Percentiles rank a stretch among this genome's conserved stretches.
Conservation (phyloP, 106 monocot genomes). For the Allium sativum region DNA sequence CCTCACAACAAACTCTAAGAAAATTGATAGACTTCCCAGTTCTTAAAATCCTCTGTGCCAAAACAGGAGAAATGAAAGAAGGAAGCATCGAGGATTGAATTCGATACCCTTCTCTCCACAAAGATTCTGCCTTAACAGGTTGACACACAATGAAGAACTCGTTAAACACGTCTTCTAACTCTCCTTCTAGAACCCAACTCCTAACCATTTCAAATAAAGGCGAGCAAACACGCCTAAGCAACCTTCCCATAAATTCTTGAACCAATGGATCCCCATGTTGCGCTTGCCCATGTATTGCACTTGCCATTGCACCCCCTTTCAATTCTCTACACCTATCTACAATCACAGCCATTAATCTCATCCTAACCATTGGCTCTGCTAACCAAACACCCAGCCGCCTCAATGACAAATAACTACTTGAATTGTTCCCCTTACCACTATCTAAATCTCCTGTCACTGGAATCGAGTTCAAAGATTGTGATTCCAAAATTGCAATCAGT, state of each 20-base stretch:
- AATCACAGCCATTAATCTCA: conserved; percentile 87
- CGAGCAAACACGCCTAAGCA: conserved; percentile 72
- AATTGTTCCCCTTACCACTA: conserved; percentile 21
- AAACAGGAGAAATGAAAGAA: conserved; percentile 64
- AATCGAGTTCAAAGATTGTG: conserved; percentile 54
- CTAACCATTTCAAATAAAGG: conserved; percentile 94
- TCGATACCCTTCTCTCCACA: conserved; percentile 87
- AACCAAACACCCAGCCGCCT: conserved; percentile 79
- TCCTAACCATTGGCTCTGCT: conserved; percentile 82
- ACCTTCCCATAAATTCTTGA: conserved; percentile 80
- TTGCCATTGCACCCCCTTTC: conserved; percentile 92
- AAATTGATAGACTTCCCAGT: conserved; percentile 98
- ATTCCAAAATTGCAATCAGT: conserved; percentile 77
- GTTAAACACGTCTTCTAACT: conserved; percentile 71
- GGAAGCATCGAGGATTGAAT: conserved; percentile 88
- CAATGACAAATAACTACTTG: conserved; percentile 47
- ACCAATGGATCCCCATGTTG: conserved; percentile 83
- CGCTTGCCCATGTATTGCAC: conserved; percentile 65
- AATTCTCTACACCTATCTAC: conserved; percentile 58
- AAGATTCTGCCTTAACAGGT: conserved; percentile 75
- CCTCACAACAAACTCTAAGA: conserved; percentile 90
- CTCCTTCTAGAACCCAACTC: conserved; percentile 91
- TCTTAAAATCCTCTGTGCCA: conserved; percentile 81
- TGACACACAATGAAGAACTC: conserved; percentile 83
- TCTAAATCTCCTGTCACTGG: conserved; percentile 28